Conservation (phyloP, 805 yeast genomes). For the Kazachstania kunashirensis region DNA sequence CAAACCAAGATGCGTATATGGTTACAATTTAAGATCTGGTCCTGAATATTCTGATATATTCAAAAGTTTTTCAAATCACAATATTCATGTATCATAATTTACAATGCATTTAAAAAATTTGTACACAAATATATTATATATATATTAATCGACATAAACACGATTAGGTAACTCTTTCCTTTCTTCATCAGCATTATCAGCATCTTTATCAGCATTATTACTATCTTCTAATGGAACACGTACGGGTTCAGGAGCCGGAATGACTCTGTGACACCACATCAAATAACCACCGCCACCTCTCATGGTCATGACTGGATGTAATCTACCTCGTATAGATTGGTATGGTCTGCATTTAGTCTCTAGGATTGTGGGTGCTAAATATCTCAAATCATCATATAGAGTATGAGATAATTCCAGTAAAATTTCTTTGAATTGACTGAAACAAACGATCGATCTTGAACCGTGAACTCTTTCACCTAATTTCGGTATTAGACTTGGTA, state of each 20-base stretch:
- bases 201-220: no score
- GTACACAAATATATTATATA: no score
- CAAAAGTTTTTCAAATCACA: conserved; percentile 7
- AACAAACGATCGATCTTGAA: conserved; percentile 77
- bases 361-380: conserved; percentile 71
- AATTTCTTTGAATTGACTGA: conserved; percentile 71
- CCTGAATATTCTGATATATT: conserved; percentile 9
- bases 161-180: no score
- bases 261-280: conserved; percentile 66
- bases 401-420: conserved; percentile 62
- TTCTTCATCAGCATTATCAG: not conserved
- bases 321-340: conserved; percentile 87
- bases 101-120: not conserved
- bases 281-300: conserved; percentile 88
- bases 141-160: no score
- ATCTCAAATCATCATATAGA: conserved; percentile 54
- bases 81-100: not conserved
- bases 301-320: conserved; percentile 93
- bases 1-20: conserved; percentile 51
- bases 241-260: conserved; percentile 23
- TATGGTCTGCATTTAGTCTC: conserved; percentile 79
- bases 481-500: conserved; percentile 52
- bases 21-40: conserved; percentile 36
- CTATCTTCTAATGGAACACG: not conserved
- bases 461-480: conserved; percentile 66